A percentile compares a stretch with the other conserved stretches of the same genome.
Evolutionary conservation across 2,329 filamentous ascomycete species (phyloP).

Genomic region (Fusarium falciforme): DNA sequence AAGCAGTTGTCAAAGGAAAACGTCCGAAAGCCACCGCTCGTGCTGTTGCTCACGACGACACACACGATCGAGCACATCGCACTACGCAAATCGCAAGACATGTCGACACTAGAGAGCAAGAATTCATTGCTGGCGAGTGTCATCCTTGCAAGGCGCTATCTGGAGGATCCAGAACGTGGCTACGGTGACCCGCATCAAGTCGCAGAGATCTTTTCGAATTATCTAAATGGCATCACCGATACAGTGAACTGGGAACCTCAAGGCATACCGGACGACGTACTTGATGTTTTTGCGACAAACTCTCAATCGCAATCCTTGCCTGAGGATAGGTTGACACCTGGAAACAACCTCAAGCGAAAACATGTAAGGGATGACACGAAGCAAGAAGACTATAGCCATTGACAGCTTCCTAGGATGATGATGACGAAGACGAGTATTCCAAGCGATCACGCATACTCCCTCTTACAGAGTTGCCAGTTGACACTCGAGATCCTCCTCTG

Average conservation of each 20-base stretch:
- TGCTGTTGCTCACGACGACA: slow-evolving; percentile 61
- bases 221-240: slow-evolving; percentile 54
- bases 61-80: slow-evolving; percentile 68
- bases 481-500: slow-evolving; percentile 47
- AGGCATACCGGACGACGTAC: slow-evolving; percentile 59
- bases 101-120: slow-evolving; percentile 58
- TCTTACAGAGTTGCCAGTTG: slow-evolving; percentile 27
- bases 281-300: slow-evolving; percentile 60
- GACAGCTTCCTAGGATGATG: slow-evolving; percentile 32
- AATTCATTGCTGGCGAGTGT: slow-evolving; percentile 56
- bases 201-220: slow-evolving; percentile 60
- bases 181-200: slow-evolving; percentile 58
- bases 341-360: slow-evolving; percentile 59
- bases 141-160: slow-evolving; percentile 50
- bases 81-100: slow-evolving; percentile 53
- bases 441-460: slow-evolving; percentile 46
- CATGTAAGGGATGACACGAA: slow-evolving; percentile 51
- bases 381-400: background rate
- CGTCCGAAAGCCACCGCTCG: slow-evolving; percentile 52
- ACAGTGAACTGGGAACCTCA: slow-evolving; percentile 60
- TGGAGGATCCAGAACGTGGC: slow-evolving; percentile 55
- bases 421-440: slow-evolving; percentile 49
- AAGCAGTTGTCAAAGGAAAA: slow-evolving; percentile 32
- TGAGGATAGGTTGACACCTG: slow-evolving; percentile 27
- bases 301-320: slow-evolving; percentile 38